Evolutionary conservation across 2,329 filamentous ascomycete genomes (phyloP).

Genomic region (Trichothecium sympodiale): DNA sequence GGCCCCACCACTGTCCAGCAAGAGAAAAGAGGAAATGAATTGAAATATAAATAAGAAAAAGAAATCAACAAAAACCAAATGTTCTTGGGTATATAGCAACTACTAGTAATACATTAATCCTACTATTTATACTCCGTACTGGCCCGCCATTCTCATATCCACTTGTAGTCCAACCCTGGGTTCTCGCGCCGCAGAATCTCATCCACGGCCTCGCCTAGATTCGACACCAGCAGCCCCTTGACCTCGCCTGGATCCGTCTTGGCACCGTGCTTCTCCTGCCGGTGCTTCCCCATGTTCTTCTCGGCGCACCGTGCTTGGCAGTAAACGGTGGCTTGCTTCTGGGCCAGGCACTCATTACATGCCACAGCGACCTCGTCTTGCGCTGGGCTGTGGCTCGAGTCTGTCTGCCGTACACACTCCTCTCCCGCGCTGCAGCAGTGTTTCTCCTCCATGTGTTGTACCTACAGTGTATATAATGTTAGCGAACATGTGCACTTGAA

Average conservation of each 20-base stretch:
- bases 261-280: constrained; percentile 19
- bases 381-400: constrained; percentile 23
- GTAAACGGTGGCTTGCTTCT: constrained; percentile 25
- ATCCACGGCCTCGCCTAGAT: constrained; percentile 14
- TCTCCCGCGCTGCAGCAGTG: constrained; percentile 31
- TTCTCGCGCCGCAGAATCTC: constrained; percentile 18
- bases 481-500: no score
- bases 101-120: no score
- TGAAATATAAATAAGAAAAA: no score
- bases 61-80: no score
- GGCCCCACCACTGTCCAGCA: no score
- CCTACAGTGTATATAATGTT: no score
- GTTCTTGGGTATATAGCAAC: no score
- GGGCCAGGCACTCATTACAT: constrained; percentile 29
- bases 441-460: constrained; percentile 22
- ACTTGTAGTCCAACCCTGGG: constrained; percentile 19
- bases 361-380: constrained; percentile 20
- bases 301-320: constrained; percentile 32
- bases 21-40: no score
- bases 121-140: no score
- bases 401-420: constrained; percentile 25
- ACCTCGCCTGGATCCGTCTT: constrained; percentile 13
- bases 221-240: constrained; percentile 10
- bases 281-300: constrained; percentile 27
- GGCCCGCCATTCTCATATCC: constrained; percentile 4